Conservation (phyloP, 495 filamentous ascomycete genomes). For the Amniculicola lignicola region DNA sequence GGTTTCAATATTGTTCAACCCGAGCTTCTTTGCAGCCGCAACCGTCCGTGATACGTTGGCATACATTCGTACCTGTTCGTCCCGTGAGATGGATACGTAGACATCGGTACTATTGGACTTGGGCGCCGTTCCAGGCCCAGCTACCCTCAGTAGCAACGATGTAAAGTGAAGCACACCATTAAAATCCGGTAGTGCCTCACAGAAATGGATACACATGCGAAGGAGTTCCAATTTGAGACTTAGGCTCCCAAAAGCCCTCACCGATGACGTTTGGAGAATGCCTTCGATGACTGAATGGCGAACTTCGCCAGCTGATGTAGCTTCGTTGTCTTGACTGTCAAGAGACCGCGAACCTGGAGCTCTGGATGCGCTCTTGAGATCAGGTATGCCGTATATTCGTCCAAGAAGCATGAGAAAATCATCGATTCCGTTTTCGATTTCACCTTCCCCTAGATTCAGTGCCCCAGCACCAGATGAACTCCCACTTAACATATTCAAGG, state of each 20-base stretch:
- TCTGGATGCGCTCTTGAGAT: constrained; percentile 1
- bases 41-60: constrained; percentile 83
- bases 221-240: constrained; percentile 81
- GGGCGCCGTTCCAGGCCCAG: constrained; percentile 73
- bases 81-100: constrained; percentile 63
- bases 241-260: constrained; percentile 60
- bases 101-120: constrained; percentile 59
- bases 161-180: constrained; percentile 82
- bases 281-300: constrained; percentile 7
- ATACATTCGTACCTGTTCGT: constrained; percentile 78
- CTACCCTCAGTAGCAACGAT: constrained; percentile 74
- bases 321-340: neutral
- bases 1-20: constrained; percentile 63
- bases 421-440: constrained; percentile 70
- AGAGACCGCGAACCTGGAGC: neutral
- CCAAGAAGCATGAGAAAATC: constrained; percentile 55
- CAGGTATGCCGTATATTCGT: constrained; percentile 41
- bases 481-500: constrained; percentile 51
- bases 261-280: constrained; percentile 47
- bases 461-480: constrained; percentile 55
- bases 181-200: constrained; percentile 91
- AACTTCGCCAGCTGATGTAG: neutral
- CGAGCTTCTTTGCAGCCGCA: constrained; percentile 68
- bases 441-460: constrained; percentile 69
- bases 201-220: constrained; percentile 79